phyloP scores from a whole-genome alignment of 2,329 filamentous ascomycete genomes.

The Pleurostoma richardsiae region DNA sequence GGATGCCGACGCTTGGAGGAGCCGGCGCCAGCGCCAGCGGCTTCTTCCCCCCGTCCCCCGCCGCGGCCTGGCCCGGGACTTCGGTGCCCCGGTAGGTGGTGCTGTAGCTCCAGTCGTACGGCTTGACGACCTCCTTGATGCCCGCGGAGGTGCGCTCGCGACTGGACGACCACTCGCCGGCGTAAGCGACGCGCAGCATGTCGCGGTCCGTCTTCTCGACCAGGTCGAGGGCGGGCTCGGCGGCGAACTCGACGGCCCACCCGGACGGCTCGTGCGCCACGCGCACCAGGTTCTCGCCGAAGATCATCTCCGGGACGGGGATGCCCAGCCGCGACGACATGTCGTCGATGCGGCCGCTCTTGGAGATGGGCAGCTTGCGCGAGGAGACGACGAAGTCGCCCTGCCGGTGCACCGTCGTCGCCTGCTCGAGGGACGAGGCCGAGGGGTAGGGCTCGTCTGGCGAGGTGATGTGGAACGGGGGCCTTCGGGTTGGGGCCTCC shows the following conservation, averaged over 20 bases:
- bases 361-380: slow-evolving; percentile 91
- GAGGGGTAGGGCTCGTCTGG: slow-evolving; percentile 51
- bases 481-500: no score
- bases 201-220: slow-evolving; percentile 91
- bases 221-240: slow-evolving; percentile 79
- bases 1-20: slow-evolving; percentile 48
- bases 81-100: slow-evolving; percentile 77
- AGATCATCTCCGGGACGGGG: slow-evolving; percentile 96
- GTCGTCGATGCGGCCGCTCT: slow-evolving; percentile 81
- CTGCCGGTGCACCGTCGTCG: slow-evolving; percentile 54
- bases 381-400: slow-evolving; percentile 70
- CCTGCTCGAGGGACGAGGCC: slow-evolving; percentile 40
- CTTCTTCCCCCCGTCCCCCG: slow-evolving; percentile 3
- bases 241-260: slow-evolving; percentile 78
- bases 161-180: slow-evolving; percentile 70
- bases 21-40: background rate
- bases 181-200: slow-evolving; percentile 93
- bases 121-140: slow-evolving; percentile 90
- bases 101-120: slow-evolving; percentile 97
- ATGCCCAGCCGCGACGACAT: slow-evolving; percentile 78
- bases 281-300: slow-evolving; percentile 84
- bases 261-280: slow-evolving; percentile 69
- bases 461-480: slow-evolving; percentile 25
- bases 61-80: slow-evolving; percentile 10
- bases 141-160: slow-evolving; percentile 74